Evolutionary conservation across 1,284 basidiomycete species (phyloP).

Genomic region (Psilocybe mexicana): DNA sequence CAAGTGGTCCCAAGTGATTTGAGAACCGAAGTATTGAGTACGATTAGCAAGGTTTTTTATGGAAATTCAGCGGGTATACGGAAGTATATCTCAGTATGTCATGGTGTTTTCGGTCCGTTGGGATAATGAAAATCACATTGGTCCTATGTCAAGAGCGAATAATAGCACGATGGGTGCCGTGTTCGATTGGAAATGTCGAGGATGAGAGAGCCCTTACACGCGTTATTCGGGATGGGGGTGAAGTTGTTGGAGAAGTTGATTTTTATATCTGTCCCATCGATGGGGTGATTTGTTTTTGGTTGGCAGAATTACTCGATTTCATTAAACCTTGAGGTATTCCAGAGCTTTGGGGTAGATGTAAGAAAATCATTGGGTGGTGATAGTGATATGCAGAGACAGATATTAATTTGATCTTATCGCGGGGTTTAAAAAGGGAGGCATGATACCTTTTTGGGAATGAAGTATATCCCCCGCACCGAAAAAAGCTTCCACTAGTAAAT

Average conservation of each 20-base stretch:
- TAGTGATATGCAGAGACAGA: neutral
- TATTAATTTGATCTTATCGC: neutral
- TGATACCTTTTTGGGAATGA: constrained; percentile 4
- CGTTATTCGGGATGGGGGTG: no score
- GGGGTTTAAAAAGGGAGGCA: constrained; percentile 1
- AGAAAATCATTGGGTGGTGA: neutral
- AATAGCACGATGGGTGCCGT: no score
- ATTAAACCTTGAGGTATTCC: neutral
- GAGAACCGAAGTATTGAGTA: no score
- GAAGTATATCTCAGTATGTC: neutral
- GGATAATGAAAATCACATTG: neutral
- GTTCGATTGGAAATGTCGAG: no score
- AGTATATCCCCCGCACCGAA: neutral
- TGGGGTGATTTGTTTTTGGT: neutral
- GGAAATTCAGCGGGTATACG: neutral
- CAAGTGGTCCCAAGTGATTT: no score
- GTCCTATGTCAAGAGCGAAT: no score
- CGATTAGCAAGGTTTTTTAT: neutral
- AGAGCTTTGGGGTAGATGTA: neutral
- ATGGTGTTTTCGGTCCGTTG: neutral
- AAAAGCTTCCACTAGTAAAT: neutral
- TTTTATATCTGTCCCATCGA: neutral
- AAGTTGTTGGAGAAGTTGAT: no score
- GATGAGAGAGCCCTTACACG: no score
- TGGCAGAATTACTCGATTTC: neutral